phyloP scores from a whole-genome alignment of 495 filamentous ascomycete genomes.

The Lentithecium fluviatile region DNA sequence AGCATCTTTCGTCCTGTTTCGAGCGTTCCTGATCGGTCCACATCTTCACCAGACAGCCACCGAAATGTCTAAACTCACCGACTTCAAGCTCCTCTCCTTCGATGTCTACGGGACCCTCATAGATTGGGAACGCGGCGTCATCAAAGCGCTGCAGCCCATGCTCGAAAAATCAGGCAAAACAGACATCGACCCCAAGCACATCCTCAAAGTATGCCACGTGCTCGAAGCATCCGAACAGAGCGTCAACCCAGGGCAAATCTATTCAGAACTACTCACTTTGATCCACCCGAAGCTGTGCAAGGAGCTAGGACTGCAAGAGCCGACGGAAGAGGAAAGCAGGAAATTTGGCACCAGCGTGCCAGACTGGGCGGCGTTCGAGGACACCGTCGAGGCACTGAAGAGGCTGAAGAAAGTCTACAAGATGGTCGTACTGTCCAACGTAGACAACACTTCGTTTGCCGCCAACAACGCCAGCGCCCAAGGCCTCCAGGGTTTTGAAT shows the following conservation, averaged over 20 bases:
- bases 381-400: constrained; percentile 30
- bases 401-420: constrained; percentile 27
- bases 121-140: constrained; percentile 63
- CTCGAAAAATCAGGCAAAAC: background rate
- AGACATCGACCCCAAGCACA: constrained; percentile 2
- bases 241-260: constrained; percentile 12
- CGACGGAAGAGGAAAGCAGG: constrained; percentile 8
- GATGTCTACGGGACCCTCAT: constrained; percentile 83
- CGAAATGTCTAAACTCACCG: constrained; percentile 36
- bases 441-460: constrained; percentile 26
- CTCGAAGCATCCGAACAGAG: background rate
- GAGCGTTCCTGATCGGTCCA: too few relatives aligned
- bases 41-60: background rate
- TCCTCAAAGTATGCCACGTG: constrained; percentile 4
- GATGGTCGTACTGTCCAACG: constrained; percentile 30
- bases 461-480: background rate
- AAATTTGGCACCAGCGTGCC: constrained; percentile 25
- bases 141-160: constrained; percentile 35
- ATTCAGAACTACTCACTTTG: constrained; percentile 16
- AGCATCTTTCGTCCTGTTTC: too few relatives aligned
- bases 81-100: constrained; percentile 62
- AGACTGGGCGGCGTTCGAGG: constrained; percentile 34
- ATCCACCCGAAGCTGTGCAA: constrained; percentile 11
- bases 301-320: constrained; percentile 4
- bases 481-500: constrained; percentile 16